phyloP scores from a whole-genome alignment of 768 basidiomycete genomes.

The Pulveroboletus sp. region DNA sequence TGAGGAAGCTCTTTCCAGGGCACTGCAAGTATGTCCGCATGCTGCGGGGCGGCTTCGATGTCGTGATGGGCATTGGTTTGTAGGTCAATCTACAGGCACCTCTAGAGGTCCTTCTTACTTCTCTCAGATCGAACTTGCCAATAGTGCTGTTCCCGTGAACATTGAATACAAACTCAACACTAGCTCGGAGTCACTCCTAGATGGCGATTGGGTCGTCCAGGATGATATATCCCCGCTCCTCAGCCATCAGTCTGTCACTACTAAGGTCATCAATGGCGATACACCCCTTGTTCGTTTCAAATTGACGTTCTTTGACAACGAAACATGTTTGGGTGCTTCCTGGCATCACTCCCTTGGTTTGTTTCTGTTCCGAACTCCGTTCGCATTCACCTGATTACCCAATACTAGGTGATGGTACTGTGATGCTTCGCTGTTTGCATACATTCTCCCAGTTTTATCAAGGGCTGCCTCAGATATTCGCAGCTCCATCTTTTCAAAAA shows the following conservation, averaged over 20 bases:
- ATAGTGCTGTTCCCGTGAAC: conserved; percentile 10
- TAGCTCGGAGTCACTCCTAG: not conserved
- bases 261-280: not conserved
- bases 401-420: conserved; percentile 22
- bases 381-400: not conserved
- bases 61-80: conserved; percentile 7
- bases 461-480: conserved; percentile 1
- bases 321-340: conserved; percentile 24
- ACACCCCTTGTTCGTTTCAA: conserved; percentile 20
- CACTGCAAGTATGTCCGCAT: conserved; percentile 15
- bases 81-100: not conserved
- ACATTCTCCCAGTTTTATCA: conserved; percentile 25
- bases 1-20: conserved; percentile 6
- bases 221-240: conserved; percentile 8
- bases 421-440: conserved; percentile 22
- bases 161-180: conserved; percentile 3
- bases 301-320: conserved; percentile 12
- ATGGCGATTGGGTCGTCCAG: conserved; percentile 16
- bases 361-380: not conserved
- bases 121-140: conserved; percentile 11
- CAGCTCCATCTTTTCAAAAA: conserved; percentile 19
- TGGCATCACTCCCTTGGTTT: conserved; percentile 31
- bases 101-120: not conserved
- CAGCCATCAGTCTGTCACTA: not conserved
- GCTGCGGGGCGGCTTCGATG: conserved; percentile 8